Evolutionary conservation across 2,329 filamentous ascomycete genomes (phyloP).

Genomic region (Fusarium newnesense): DNA sequence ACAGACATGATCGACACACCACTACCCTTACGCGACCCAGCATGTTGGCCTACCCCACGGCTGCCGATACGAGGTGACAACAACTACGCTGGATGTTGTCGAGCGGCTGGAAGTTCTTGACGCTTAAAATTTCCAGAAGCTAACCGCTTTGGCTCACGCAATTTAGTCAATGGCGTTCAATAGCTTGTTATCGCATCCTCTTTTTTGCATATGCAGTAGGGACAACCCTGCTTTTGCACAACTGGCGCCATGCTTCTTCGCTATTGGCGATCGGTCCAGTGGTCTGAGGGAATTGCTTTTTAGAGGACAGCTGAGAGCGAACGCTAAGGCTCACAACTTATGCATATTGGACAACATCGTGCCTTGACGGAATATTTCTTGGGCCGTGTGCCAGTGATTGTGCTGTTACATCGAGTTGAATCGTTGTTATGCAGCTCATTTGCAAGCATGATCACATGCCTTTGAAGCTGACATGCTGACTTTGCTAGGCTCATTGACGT

Average conservation of each 20-base stretch:
- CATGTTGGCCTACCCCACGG: constrained; percentile 25
- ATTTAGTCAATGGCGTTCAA: constrained; percentile 11
- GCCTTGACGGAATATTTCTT: not conserved
- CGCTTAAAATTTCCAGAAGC: constrained; percentile 12
- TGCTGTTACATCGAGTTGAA: constrained; percentile 12
- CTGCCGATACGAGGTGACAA: constrained; percentile 33
- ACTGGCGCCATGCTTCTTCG: not conserved
- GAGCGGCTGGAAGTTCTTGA: constrained; percentile 17
- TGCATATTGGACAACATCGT: constrained; percentile 20
- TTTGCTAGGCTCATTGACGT: not conserved
- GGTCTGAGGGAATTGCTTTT: not conserved
- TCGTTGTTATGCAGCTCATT: constrained; percentile 5
- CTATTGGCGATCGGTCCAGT: constrained; percentile 14
- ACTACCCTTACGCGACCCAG: constrained; percentile 22
- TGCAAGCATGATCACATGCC: constrained; percentile 5
- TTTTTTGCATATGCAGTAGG: constrained; percentile 15
- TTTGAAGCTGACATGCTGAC: constrained; percentile 29
- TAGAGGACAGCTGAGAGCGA: constrained; percentile 13
- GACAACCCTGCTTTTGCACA: constrained; percentile 5
- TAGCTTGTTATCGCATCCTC: constrained; percentile 15
- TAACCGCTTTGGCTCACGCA: constrained; percentile 15
- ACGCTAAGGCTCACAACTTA: constrained; percentile 24
- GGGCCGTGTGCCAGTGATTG: not conserved
- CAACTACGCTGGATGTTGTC: constrained; percentile 2
- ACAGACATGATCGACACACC: constrained; percentile 28